These are phyloP conservation scores for Puccinia triticina DNA, from an alignment of 1,284 basidiomycete genomes.

Conservation along the genomic window DNA sequence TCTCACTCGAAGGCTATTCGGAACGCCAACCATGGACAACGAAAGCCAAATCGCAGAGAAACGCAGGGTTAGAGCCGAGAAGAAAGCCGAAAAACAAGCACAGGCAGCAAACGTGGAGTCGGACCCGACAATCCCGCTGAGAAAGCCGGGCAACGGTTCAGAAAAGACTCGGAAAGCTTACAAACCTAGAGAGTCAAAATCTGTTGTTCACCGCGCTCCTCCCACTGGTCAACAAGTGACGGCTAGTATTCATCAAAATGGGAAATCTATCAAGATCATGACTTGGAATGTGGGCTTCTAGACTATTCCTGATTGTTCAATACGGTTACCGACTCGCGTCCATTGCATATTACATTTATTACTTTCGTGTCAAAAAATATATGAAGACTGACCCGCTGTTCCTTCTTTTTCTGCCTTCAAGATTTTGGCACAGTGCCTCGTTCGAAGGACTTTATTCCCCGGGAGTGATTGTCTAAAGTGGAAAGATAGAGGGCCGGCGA, in stretches of 20 bases:
- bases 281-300: slow-evolving; percentile 36
- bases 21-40: neutral
- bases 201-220: neutral
- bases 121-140: neutral
- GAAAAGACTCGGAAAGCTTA: neutral
- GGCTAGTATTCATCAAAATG: neutral
- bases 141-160: neutral
- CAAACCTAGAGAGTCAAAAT: neutral
- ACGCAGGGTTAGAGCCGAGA: slow-evolving; percentile 17
- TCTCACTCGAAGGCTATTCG: no score
- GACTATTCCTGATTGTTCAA: neutral
- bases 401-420: neutral
- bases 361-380: neutral
- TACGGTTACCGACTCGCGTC: no score
- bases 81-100: slow-evolving; percentile 2
- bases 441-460: slow-evolving; percentile 45
- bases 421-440: slow-evolving; percentile 49
- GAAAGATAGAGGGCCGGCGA: slow-evolving; percentile 45
- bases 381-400: neutral
- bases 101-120: neutral
- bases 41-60: slow-evolving; percentile 18
- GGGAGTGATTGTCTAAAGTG: slow-evolving; percentile 50
- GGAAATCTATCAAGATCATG: slow-evolving; percentile 32
- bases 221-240: neutral
- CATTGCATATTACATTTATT: no score